Base-by-base conservation (phyloP, 768 basidiomycete genomes). In the Saitozyma podzolica region DNA sequence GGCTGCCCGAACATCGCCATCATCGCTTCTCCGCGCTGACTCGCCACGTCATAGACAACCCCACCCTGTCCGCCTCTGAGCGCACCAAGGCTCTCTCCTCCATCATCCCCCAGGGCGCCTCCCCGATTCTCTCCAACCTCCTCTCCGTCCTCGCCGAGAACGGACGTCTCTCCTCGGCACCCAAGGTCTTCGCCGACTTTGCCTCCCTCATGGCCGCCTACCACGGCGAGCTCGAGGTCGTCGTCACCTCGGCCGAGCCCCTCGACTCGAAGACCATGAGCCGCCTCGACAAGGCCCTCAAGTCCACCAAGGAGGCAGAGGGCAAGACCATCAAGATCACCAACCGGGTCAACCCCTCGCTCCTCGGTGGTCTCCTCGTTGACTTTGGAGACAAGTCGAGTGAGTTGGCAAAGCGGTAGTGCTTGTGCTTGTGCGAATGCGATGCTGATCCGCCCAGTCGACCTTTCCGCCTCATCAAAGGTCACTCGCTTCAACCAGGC, bases 371-470 rank as follows among this genome's bases (percentile, higher is more conserved):
- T 55, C 80, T 98, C 62, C 84, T 97, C 64, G 88, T 99, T 54
- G 96, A 99, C 82, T 92, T 99, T 76, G 95, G 93, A 66, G 96
- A 97, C 84, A 95, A 95, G 84, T 92, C 92, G 57, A 89, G 66
- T 71, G 55, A 64, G 65, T 69, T n/a, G 40, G 14, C 49, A 40
- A 19, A 10, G 16, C 29, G 29, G 29, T 29, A 29, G 29, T 29
- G n/a, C 45, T 10, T 47, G 45, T n/a, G 10, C 10, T n/a, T 47
- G 10, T n/a, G 29, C 29, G 51, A 29, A 17, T 19, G 13, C 47
- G 8, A 43, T n/a, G 40, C 57, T 70, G 43, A 67, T 47, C 43
- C 40, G 48, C 49, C n/a, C 54, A 70, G 67, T 99, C 73, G 96
- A 99, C 82, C 85, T 98, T 62, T 94, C 91, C 71, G 93, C 95